Percentiles rank a stretch among this genome's conserved stretches.
These are phyloP conservation scores for Saturnispora saitoi DNA, from an alignment of 805 yeast species.

Conservation along the genomic window DNA sequence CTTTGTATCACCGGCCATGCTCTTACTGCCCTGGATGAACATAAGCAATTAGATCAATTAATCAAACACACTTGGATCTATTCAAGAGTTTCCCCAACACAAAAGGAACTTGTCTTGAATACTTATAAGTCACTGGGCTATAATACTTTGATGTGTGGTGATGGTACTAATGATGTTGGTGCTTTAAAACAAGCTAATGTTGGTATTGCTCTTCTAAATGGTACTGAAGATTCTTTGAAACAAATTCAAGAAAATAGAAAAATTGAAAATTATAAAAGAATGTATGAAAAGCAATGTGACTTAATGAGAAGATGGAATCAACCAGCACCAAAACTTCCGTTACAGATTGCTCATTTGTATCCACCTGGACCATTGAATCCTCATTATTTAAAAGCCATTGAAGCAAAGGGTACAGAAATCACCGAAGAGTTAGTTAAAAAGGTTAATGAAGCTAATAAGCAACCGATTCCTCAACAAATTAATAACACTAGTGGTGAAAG, in stretches of 20 bases:
- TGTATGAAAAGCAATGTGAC: slow-evolving; percentile 79
- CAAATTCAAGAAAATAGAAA: slow-evolving; percentile 77
- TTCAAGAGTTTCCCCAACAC: slow-evolving; percentile 95
- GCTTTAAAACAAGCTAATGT: slow-evolving; percentile 97
- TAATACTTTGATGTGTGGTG: slow-evolving; percentile 97
- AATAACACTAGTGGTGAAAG: slow-evolving; percentile 27
- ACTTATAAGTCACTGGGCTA: slow-evolving; percentile 83
- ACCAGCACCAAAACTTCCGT: slow-evolving; percentile 78
- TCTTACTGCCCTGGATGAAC: slow-evolving; percentile 53
- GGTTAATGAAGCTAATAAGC: slow-evolving; percentile 42
- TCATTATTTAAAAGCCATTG: slow-evolving; percentile 75
- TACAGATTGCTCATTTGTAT: slow-evolving; percentile 82
- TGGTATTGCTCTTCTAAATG: slow-evolving; percentile 95
- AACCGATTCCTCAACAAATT: slow-evolving; percentile 23
- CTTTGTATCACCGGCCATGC: slow-evolving; percentile 94
- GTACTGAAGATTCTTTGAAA: slow-evolving; percentile 90
- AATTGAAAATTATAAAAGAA: slow-evolving; percentile 49
- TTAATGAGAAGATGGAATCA: slow-evolving; percentile 74
- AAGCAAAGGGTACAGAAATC: slow-evolving; percentile 70
- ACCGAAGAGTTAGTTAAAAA: slow-evolving; percentile 63
- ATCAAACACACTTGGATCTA: slow-evolving; percentile 92
- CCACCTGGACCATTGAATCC: slow-evolving; percentile 96
- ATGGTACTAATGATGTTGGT: slow-evolving; percentile 99
- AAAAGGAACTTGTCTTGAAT: slow-evolving; percentile 84
- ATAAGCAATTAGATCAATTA: slow-evolving; percentile 60